Conservation (phyloP, 495 filamentous ascomycete genomes). For the Aspergillus steynii region DNA sequence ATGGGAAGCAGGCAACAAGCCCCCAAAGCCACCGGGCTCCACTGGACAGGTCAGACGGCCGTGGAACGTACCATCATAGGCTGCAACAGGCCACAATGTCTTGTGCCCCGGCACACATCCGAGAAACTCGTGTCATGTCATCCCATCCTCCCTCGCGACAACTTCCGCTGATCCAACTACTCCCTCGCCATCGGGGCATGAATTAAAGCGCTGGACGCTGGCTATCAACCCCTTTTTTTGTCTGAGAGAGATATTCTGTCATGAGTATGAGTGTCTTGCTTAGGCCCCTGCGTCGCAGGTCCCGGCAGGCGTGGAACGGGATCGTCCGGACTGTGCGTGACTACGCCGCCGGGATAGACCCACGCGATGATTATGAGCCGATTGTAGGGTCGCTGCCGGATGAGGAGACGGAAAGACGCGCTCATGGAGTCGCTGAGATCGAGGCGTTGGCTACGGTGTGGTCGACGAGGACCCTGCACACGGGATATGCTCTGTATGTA, state of each 20-base stretch:
- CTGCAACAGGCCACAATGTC: background rate
- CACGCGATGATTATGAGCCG: constrained; percentile 10
- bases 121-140: background rate
- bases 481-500: constrained; percentile 5
- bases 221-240: background rate
- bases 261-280: background rate
- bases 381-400: constrained; percentile 2
- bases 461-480: constrained; percentile 7
- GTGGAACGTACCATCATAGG: background rate
- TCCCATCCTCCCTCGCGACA: background rate
- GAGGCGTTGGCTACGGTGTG: constrained; percentile 10
- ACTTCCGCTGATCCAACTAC: background rate
- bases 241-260: background rate
- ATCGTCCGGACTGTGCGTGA: background rate
- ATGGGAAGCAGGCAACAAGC: background rate
- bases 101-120: background rate
- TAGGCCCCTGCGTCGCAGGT: background rate
- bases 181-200: background rate
- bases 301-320: background rate
- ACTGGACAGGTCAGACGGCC: background rate
- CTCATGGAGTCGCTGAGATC: constrained; percentile 10
- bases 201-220: background rate
- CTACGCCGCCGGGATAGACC: background rate
- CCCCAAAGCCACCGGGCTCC: background rate
- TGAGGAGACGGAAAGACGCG: background rate